Evolutionary conservation across 2,329 filamentous ascomycete genomes (phyloP), one percentile per base, ranked within the genome.

Genomic region (Ophiosphaerella narmari): DNA sequence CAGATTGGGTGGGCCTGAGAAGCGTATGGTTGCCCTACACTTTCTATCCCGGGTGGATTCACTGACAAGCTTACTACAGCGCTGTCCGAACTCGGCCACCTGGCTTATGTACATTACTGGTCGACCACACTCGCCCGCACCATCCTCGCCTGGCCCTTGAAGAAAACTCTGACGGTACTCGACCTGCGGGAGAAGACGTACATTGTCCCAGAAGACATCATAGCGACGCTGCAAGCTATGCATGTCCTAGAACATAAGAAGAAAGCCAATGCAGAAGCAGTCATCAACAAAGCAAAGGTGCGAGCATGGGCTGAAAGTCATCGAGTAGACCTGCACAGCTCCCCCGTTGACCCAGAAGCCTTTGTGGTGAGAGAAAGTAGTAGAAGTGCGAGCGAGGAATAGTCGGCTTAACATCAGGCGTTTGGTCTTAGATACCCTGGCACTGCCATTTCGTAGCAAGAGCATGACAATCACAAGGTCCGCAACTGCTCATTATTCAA

Each of bases 1-100:
- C 6, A 80, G 93, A 37, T 82, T 97, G 24, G 94, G 94, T 32
- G 93, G 94, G 0, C 94, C 94, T 0, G 94, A 99, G 77, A 94
- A 95, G 71, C 94, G 75, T 77, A 59, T 43, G 73, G 4, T 50
- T n/a, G n/a, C 11, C 31, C 13, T 16, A 6, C 8, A 31, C 16
- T 11, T 18, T 18, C 5, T 9, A 1, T 26, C 3, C 13, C 12
- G 5, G 9, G 35, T 23, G 16, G 14, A n/a, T 36, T 16, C 12
- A 8, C 59, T 62, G 49, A 62, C 46, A 43, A 14, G n/a, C 4
- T 31, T 32, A 16, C 5, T 35, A 51, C 50, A 77, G 74, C 93
- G 8, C 86, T 97, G 38, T 94, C 89, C 16, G 89, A 93, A 54
- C 81, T 96, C 40, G 93, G 93, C 1, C 84, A 85, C 60, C 88